A percentile compares a stretch with the other conserved stretches of the same genome.
These are phyloP conservation scores for Penicillium samsonianum DNA, from an alignment of 495 filamentous ascomycete species.

Conservation along the genomic window DNA sequence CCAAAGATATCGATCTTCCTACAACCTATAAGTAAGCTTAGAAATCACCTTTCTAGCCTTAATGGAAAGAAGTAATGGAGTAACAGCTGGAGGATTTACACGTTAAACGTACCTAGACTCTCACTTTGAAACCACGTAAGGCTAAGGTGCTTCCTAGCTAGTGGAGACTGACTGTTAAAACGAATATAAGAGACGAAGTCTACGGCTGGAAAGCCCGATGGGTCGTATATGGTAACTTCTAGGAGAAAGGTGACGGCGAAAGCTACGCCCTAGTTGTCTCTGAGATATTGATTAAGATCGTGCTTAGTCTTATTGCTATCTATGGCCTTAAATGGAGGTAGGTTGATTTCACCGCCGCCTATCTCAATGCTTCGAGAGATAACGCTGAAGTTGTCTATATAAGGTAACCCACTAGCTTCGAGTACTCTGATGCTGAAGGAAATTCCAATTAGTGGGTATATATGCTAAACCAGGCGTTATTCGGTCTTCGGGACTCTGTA, in stretches of 20 bases:
- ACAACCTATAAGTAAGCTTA: too few relatives aligned
- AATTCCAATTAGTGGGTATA: not conserved
- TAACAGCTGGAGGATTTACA: too few relatives aligned
- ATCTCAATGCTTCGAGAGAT: not conserved
- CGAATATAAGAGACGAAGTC: not conserved
- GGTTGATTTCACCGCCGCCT: not conserved
- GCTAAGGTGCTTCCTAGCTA: not conserved
- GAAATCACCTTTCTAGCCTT: too few relatives aligned
- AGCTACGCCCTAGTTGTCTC: not conserved
- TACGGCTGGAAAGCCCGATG: not conserved
- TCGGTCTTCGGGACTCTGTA: not conserved
- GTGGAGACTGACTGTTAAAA: not conserved
- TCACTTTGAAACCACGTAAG: too few relatives aligned
- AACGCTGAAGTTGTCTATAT: not conserved
- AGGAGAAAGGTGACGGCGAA: not conserved
- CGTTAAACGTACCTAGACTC: too few relatives aligned
- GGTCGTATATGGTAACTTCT: not conserved
- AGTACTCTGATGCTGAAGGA: not conserved
- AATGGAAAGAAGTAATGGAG: too few relatives aligned
- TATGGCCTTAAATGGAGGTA: not conserved
- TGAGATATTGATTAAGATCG: not conserved
- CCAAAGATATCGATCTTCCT: too few relatives aligned
- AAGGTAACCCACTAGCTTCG: not conserved
- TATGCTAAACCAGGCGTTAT: not conserved
- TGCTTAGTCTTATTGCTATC: not conserved